Percentiles rank a stretch among this genome's conserved stretches.
Evolutionary conservation across 139 green algal genomes (phyloP).

Genomic region (Chlorella sp.): DNA sequence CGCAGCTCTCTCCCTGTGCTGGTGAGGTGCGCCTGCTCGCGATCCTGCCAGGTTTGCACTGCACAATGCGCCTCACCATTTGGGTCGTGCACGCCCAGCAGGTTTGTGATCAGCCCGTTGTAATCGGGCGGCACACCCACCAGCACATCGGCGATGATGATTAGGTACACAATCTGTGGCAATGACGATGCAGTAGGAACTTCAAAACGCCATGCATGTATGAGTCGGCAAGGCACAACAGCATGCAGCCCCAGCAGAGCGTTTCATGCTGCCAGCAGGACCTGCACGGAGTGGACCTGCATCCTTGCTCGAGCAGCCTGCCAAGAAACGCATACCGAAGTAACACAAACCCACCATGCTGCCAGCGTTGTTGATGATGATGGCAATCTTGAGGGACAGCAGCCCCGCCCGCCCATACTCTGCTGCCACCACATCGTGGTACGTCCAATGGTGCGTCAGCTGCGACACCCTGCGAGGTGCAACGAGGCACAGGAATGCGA

Average conservation of each 20-base stretch:
- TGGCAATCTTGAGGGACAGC: conserved; percentile 22
- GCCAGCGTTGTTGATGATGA: conserved; percentile 50
- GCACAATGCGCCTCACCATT: neutral
- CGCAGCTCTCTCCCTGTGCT: no score
- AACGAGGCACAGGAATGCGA: neutral
- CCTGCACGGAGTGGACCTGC: no score
- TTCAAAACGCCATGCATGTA: no score
- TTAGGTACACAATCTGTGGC: conserved; percentile 49
- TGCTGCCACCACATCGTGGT: conserved; percentile 27
- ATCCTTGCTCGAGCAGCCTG: no score
- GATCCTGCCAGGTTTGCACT: no score
- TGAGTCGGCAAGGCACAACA: no score
- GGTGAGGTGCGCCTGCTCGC: no score
- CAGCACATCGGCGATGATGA: conserved; percentile 54
- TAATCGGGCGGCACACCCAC: conserved; percentile 43
- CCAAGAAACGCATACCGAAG: no score
- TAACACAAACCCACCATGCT: conserved; percentile 27
- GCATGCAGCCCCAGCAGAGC: no score
- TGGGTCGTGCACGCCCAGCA: conserved; percentile 40
- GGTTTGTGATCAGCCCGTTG: conserved; percentile 48
- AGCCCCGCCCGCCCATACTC: conserved; percentile 28
- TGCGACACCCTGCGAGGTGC: conserved; percentile 1
- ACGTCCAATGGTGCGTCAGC: conserved; percentile 35
- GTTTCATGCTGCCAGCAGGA: no score
- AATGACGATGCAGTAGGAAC: no score